Evolutionary conservation across 768 basidiomycete genomes (phyloP).

Genomic region (Boletus bicolor): DNA sequence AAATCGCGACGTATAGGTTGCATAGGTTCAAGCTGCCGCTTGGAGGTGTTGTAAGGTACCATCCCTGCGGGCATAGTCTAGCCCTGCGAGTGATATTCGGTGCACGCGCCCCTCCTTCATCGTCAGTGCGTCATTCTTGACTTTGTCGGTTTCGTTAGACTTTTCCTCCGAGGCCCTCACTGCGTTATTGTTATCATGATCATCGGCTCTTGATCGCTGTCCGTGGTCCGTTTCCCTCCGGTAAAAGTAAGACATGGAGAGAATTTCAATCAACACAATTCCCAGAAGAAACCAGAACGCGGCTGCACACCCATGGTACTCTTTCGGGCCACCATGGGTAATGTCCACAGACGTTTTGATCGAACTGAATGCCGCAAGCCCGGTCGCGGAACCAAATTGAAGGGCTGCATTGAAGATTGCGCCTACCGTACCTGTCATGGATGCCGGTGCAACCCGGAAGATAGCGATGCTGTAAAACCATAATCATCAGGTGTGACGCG

Average conservation of each 20-base stretch:
- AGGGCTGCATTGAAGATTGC: constrained; percentile 56
- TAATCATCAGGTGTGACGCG: neutral
- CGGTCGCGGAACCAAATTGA: constrained; percentile 51
- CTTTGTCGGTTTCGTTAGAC: neutral
- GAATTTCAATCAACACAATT: constrained; percentile 31
- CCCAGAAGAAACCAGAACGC: constrained; percentile 45
- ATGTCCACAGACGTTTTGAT: constrained; percentile 46
- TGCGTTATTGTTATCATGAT: neutral
- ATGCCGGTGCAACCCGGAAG: constrained; percentile 44
- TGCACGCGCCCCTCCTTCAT: neutral
- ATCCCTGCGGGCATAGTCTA: neutral
- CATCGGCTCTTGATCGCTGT: neutral
- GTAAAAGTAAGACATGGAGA: constrained; percentile 37
- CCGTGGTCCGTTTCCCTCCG: constrained; percentile 13
- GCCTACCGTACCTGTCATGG: constrained; percentile 51
- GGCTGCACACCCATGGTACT: constrained; percentile 42
- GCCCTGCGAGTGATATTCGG: neutral
- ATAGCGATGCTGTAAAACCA: constrained; percentile 42
- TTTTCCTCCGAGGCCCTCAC: neutral
- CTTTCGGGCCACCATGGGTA: constrained; percentile 28
- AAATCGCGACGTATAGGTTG: neutral
- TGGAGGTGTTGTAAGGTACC: neutral
- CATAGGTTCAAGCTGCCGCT: neutral
- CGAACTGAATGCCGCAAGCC: constrained; percentile 45
- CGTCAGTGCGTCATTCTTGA: neutral